These are phyloP conservation scores for Suillus luteus DNA, from an alignment of 768 basidiomycete species.

Conservation along the genomic window DNA sequence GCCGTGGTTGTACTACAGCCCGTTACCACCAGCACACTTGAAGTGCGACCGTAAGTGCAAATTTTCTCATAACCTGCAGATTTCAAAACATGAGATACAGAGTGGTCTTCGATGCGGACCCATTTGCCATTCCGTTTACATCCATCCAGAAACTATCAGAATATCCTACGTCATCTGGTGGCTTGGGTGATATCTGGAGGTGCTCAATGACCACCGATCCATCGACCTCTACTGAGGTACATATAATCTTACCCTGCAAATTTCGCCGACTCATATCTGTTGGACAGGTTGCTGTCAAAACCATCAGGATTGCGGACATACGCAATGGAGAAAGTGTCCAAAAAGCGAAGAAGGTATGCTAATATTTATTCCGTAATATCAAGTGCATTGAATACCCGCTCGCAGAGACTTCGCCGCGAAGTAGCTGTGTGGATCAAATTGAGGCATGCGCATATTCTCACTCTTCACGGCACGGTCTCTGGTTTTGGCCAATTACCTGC, in stretches of 20 bases:
- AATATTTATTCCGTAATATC: not conserved
- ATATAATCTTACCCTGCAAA: not conserved
- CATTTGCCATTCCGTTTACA: not conserved
- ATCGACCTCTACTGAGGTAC: not conserved
- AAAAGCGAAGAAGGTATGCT: not conserved
- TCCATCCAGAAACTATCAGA: not conserved
- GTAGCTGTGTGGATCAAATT: not conserved
- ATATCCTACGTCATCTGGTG: not conserved
- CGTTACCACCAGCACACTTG: not conserved
- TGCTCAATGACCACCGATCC: not conserved
- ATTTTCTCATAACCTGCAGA: not conserved
- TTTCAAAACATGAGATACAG: not conserved
- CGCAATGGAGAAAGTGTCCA: not conserved
- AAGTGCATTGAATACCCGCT: not conserved
- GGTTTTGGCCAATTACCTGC: conserved; percentile 1
- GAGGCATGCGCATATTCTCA: not conserved
- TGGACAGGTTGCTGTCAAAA: conserved; percentile 6
- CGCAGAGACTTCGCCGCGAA: conserved; percentile 1
- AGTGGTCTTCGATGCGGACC: not conserved
- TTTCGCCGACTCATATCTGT: not conserved
- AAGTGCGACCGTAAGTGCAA: not conserved
- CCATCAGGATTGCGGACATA: not conserved
- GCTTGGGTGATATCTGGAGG: conserved; percentile 1
- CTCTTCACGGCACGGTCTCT: conserved; percentile 1
- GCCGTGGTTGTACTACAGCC: not conserved